Evolutionary conservation across 352 stramenopile species (phyloP).

Genomic region (Globisporangium polare): DNA sequence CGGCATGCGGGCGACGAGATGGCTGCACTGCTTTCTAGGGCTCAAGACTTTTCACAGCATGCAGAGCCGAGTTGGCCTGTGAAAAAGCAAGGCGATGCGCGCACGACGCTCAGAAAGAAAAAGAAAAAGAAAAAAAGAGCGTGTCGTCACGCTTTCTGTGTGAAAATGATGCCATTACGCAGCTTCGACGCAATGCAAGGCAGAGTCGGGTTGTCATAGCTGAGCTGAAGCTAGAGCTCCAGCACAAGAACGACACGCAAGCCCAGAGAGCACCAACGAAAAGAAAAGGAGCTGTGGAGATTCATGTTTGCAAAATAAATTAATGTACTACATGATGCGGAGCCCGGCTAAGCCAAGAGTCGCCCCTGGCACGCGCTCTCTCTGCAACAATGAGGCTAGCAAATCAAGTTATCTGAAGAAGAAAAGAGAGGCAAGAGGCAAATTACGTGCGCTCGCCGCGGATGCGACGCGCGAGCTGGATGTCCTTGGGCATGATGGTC

Average conservation of each 20-base stretch:
- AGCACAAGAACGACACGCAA: background rate
- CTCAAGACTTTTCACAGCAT: background rate
- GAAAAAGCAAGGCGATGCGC: too few relatives aligned
- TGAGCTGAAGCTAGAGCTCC: too few relatives aligned
- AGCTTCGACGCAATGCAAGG: too few relatives aligned
- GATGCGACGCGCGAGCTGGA: conserved; percentile 92
- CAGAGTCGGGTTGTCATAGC: too few relatives aligned
- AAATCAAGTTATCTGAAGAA: conserved; percentile 9
- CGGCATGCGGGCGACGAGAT: background rate
- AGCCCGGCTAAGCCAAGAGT: background rate
- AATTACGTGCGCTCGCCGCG: conserved; percentile 85
- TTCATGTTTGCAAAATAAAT: conserved; percentile 11
- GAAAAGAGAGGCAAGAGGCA: background rate
- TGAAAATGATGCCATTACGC: background rate
- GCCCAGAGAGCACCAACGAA: too few relatives aligned
- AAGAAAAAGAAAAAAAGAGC: too few relatives aligned
- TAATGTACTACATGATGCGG: conserved; percentile 12
- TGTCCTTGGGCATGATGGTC: conserved; percentile 97
- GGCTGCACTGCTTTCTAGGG: background rate
- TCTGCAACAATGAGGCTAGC: conserved; percentile 4
- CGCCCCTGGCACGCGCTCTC: background rate
- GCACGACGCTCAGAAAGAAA: background rate
- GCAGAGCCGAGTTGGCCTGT: too few relatives aligned
- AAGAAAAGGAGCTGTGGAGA: background rate
- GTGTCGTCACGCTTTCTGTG: too few relatives aligned